Percentiles rank a stretch among this genome's conserved stretches.
These are phyloP conservation scores for Phlebiopsis flavidoalba DNA, from an alignment of 768 basidiomycete genomes.

Conservation along the genomic window DNA sequence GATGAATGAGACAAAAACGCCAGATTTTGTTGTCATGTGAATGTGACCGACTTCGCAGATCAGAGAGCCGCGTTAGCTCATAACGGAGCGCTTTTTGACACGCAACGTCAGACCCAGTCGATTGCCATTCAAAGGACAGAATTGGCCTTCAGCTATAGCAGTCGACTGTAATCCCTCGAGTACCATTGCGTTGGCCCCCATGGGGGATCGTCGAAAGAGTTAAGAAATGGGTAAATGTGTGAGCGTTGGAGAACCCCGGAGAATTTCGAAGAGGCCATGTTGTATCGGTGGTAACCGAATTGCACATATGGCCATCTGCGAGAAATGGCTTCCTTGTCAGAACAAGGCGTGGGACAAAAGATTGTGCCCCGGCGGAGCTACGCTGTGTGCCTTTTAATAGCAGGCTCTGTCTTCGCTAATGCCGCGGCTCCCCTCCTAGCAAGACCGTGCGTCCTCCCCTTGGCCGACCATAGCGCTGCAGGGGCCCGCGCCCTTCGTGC, in stretches of 20 bases:
- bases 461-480: too few relatives aligned
- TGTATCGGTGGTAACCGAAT: not conserved
- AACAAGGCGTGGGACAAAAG: not conserved
- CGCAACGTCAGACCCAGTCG: not conserved
- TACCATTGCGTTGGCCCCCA: not conserved
- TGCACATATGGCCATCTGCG: not conserved
- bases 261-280: not conserved
- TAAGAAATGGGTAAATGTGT: not conserved
- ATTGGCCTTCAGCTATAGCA: not conserved
- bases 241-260: slow-evolving; percentile 1
- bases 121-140: not conserved
- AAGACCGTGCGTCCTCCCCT: too few relatives aligned
- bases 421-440: not conserved
- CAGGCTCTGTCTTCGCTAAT: not conserved
- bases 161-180: not conserved
- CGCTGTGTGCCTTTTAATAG: not conserved
- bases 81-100: not conserved
- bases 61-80: not conserved
- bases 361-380: not conserved
- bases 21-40: not conserved
- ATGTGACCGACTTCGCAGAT: not conserved
- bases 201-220: slow-evolving; percentile 1
- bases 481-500: too few relatives aligned
- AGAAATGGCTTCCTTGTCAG: not conserved
- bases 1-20: not conserved